Evolutionary conservation across 2,329 filamentous ascomycete genomes (phyloP).

Genomic region (Aspergillus proliferans): DNA sequence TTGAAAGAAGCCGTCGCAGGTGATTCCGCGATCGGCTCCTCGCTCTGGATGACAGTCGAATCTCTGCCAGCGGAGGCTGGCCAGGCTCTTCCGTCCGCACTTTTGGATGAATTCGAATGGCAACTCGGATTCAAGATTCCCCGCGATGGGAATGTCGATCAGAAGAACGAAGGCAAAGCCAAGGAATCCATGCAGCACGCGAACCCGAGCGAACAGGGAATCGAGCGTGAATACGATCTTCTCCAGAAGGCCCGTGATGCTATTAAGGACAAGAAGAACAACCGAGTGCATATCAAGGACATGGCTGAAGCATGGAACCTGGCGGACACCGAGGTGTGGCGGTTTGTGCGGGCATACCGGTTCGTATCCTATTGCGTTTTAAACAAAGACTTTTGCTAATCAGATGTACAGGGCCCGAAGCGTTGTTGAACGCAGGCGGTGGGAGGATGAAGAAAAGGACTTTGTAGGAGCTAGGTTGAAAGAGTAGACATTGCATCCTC

Average conservation of each 20-base stretch:
- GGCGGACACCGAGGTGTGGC: slow-evolving; percentile 59
- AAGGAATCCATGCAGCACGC: slow-evolving; percentile 31
- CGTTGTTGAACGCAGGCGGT: slow-evolving; percentile 51
- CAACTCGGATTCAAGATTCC: slow-evolving; percentile 81
- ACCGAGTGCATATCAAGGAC: slow-evolving; percentile 35
- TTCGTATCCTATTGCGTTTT: slow-evolving; percentile 14
- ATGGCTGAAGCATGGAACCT: slow-evolving; percentile 52
- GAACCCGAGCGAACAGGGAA: slow-evolving; percentile 33
- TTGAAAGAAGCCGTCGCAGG: slow-evolving; percentile 79
- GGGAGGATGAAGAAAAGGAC: slow-evolving; percentile 55
- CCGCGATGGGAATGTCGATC: slow-evolving; percentile 37
- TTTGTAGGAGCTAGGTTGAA: slow-evolving; percentile 45
- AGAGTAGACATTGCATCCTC: slow-evolving; percentile 3
- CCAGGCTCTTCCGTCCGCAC: slow-evolving; percentile 50
- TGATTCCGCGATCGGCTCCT: slow-evolving; percentile 56
- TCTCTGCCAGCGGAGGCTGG: slow-evolving; percentile 40
- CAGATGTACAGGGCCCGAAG: slow-evolving; percentile 42
- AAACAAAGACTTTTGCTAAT: slow-evolving; percentile 1
- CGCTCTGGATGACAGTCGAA: slow-evolving; percentile 78
- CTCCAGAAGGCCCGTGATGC: slow-evolving; percentile 46
- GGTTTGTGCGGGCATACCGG: slow-evolving; percentile 55
- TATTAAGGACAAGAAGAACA: slow-evolving; percentile 33
- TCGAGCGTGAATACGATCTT: slow-evolving; percentile 41
- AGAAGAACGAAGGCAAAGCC: slow-evolving; percentile 26
- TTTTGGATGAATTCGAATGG: slow-evolving; percentile 70